A percentile compares a stretch with the other conserved stretches of the same genome.
Evolutionary conservation across 139 green algal species (phyloP).

Genomic region (Chlorella sp.): DNA sequence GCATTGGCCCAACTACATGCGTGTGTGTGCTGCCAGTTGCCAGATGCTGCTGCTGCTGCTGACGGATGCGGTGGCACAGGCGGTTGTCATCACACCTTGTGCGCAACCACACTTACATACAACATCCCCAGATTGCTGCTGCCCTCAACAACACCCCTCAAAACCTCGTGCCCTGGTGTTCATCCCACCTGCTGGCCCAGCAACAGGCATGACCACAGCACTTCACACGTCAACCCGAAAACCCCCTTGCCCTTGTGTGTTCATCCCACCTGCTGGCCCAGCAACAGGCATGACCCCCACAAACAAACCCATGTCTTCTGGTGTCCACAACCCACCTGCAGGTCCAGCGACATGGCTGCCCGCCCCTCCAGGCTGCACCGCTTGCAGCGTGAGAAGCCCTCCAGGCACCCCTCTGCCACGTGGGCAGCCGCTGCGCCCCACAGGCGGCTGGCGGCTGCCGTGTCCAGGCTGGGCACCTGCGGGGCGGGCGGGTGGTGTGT

Average conservation of each 20-base stretch:
- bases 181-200: constrained; percentile 56
- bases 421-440: constrained; percentile 61
- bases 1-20: too few relatives aligned
- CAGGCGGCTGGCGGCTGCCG: constrained; percentile 34
- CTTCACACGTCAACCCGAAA: too few relatives aligned
- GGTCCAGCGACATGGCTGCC: constrained; percentile 71
- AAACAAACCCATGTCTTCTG: too few relatives aligned
- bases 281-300: too few relatives aligned
- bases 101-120: too few relatives aligned
- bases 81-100: too few relatives aligned
- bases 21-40: neutral
- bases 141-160: neutral
- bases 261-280: too few relatives aligned
- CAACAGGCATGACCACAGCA: too few relatives aligned
- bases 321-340: constrained; percentile 42
- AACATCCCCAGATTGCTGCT: neutral
- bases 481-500: neutral
- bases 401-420: constrained; percentile 62
- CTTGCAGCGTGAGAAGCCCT: constrained; percentile 59
- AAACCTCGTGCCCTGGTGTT: too few relatives aligned
- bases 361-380: constrained; percentile 74
- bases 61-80: too few relatives aligned
- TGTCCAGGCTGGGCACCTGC: constrained; percentile 16
- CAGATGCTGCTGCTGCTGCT: neutral
- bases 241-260: too few relatives aligned